Base-by-base conservation (phyloP, 495 filamentous ascomycete genomes). In the Peziza echinospora region DNA sequence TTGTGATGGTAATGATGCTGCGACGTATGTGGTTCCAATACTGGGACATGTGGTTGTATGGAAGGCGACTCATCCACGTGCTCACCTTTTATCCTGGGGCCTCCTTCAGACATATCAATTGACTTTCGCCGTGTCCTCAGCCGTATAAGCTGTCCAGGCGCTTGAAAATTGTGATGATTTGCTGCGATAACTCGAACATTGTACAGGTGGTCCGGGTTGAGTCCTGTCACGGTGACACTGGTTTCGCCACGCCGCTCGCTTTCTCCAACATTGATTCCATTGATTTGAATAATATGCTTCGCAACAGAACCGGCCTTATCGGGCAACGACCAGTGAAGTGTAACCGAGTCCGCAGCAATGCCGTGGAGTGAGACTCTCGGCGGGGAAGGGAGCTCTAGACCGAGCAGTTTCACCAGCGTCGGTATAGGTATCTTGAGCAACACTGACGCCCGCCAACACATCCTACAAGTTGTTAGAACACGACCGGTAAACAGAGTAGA, bases 311-410 rank as follows among this genome's bases (percentile, higher is more conserved):
- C 77, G 46, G 77, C 77, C 56, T 76, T 71, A 37, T 81, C 76
- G 1, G 81, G 77, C 44, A 80, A 71, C 45, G 83, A 84, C 84
- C 86, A 94, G 55, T 86, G 84, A 13, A 97, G 69, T n/a, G 83
- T 78, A 23, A 91, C 79, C 39, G 82, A 80, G 55, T 87, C 82
- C 22, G 83, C 68, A 44, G 78, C 79, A 49, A 97, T 83, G 43
- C 80, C 84, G 44, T 86, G 84, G n/a, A 97, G 71, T 24, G 84
- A 91, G 22, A 96, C 80, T 48, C 86, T 75, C 21, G 89, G 89
- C 19, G 84, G 74, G 43, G 83, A 75, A 45, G 89, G 89, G 19
- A 94, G 82, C 53, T 97, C 91, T 51, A 94, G 75, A 25, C 89
- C 89, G 19, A 97, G 72, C 26, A 93, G 77, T 53, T 77, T 77